A percentile compares a stretch with the other conserved stretches of the same genome.
Evolutionary conservation across 306 rosid species (phyloP).

Genomic region (Gastrolobium villosum): DNA sequence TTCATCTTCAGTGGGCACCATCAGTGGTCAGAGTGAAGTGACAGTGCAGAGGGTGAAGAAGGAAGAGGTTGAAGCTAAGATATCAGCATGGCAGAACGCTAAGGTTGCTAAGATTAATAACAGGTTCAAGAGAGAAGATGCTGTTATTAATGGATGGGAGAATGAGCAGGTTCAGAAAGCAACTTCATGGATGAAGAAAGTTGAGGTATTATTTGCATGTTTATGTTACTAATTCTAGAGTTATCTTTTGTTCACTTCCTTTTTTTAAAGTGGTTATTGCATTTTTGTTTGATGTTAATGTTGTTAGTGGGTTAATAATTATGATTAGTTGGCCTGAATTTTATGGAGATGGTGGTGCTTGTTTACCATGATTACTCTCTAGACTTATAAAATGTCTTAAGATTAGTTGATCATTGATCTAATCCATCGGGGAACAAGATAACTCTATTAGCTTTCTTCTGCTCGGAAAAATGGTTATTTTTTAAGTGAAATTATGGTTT

Average conservation of each 20-base stretch:
- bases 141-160: slow-evolving; percentile 81
- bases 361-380: slow-evolving; percentile 34
- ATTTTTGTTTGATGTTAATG: background rate
- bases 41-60: slow-evolving; percentile 79
- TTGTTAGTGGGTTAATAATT: slow-evolving; percentile 17
- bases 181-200: slow-evolving; percentile 82
- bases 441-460: background rate
- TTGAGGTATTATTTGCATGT: slow-evolving; percentile 67
- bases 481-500: background rate
- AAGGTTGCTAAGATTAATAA: slow-evolving; percentile 84
- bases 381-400: background rate
- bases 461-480: slow-evolving; percentile 8
- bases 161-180: slow-evolving; percentile 83
- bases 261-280: background rate
- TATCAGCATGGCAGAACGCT: slow-evolving; percentile 86
- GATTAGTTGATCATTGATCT: slow-evolving; percentile 23
- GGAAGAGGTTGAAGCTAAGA: slow-evolving; percentile 83
- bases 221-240: background rate
- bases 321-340: slow-evolving; percentile 12
- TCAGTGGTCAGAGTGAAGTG: slow-evolving; percentile 43
- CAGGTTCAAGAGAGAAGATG: slow-evolving; percentile 90
- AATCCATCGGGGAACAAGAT: background rate
- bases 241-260: background rate
- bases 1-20: background rate
- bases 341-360: slow-evolving; percentile 29